Evolutionary conservation across 148 eudicot genomes (phyloP), one percentile per base, ranked within the genome.

Genomic region (Rhododendron molle): DNA sequence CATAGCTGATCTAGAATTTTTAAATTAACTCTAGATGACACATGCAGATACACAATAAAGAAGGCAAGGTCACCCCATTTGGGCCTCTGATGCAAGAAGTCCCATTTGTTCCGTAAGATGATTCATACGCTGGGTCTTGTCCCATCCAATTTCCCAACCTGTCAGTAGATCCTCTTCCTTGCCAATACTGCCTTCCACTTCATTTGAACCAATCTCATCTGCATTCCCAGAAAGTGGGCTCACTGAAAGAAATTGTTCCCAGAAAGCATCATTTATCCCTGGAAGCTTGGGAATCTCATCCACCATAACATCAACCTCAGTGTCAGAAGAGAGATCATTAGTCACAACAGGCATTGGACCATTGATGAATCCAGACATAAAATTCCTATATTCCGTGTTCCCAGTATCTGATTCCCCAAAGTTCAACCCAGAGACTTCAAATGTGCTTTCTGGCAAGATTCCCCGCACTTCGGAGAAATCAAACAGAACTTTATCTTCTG

Each of bases 231-330:
- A 43, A 40, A 89, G 84, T 20, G 94, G 87, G 82, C 90, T 89
- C 26, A 85, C 72, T 26, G 98, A 88, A 77, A 95, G 93, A 90
- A 95, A 93, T 85, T 95, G 98, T 86, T 95, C 98, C 98, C 98
- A 95, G 87, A 95, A 95, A 32, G 60, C 86, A 85, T 95, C 98
- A 90, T 89, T 92, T 80, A 95, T 94, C 74, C 95, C 95, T 56
- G 98, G 96, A 86, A 95, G 95, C 83, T 90, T 90, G 69, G 91
- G 90, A 14, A 90, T 76, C 81, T 87, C 91, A 67, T 91, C 93
- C 84, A 91, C 87, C 78, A 90, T 43, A 83, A 76, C 85, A 86
- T 91, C 92, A 32, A 88, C 76, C 5, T 92, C 94, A n/a, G 82
- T 69, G 86, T 88, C 83, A 47, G 91, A 87, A 49, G 94, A 87